These are phyloP conservation scores for Puccinia polysora DNA, from an alignment of 1,284 basidiomycete genomes.

Conservation along the genomic window DNA sequence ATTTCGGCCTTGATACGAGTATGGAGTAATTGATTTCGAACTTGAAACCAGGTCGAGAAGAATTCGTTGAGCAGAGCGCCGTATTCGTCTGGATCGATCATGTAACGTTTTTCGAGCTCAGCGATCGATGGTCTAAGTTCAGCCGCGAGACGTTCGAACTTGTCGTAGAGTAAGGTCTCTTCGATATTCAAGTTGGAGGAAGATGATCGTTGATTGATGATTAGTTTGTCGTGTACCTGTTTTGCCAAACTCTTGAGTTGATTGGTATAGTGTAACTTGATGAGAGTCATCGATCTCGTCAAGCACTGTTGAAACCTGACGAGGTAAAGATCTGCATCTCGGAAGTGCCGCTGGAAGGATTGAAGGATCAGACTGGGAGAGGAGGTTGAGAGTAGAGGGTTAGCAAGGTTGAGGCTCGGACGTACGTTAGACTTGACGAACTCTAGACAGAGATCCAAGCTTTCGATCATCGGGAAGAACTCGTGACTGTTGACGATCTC, in stretches of 20 bases:
- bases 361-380: conserved; percentile 40
- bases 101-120: conserved; percentile 74
- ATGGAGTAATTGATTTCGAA: conserved; percentile 67
- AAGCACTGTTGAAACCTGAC: conserved; percentile 91
- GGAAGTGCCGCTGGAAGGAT: conserved; percentile 68
- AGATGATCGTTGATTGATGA: conserved; percentile 18
- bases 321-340: conserved; percentile 82
- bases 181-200: conserved; percentile 1
- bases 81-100: conserved; percentile 68
- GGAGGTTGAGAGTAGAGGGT: not conserved
- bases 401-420: not conserved
- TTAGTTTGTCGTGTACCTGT: conserved; percentile 53
- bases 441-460: conserved; percentile 83
- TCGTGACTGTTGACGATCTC: conserved; percentile 73
- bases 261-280: conserved; percentile 87
- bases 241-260: conserved; percentile 69
- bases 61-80: conserved; percentile 73
- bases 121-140: conserved; percentile 70
- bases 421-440: conserved; percentile 78
- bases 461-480: conserved; percentile 87
- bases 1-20: conserved; percentile 72
- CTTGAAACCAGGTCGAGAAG: conserved; percentile 71
- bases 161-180: conserved; percentile 77
- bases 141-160: conserved; percentile 68
- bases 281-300: conserved; percentile 88